Percentiles rank a stretch among this genome's conserved stretches.
Evolutionary conservation across 768 basidiomycete genomes (phyloP).

Genomic region (Cystofilobasidium macerans): DNA sequence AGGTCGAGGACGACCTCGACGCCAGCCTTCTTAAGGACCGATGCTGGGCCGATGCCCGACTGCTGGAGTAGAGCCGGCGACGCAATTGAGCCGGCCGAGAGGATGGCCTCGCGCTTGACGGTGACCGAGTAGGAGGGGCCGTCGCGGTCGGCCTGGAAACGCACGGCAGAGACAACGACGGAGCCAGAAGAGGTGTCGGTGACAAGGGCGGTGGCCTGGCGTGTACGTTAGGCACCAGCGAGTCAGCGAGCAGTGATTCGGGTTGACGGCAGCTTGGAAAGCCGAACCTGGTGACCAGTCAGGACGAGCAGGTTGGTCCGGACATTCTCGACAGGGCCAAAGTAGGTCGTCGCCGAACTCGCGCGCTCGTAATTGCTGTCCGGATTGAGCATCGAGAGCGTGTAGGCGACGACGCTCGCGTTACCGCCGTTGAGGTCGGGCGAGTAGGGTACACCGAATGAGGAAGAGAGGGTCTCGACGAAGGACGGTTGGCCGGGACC

Average conservation of each 20-base stretch:
- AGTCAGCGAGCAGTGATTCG: neutral
- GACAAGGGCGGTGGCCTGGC: neutral
- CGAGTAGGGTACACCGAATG: constrained; percentile 41
- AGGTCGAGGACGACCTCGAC: constrained; percentile 45
- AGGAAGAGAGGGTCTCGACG: constrained; percentile 35
- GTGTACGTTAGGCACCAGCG: neutral
- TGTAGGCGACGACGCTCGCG: constrained; percentile 50
- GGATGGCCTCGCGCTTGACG: constrained; percentile 44
- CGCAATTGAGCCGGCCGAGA: constrained; percentile 46
- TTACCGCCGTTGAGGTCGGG: constrained; percentile 50
- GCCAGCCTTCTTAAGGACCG: constrained; percentile 45
- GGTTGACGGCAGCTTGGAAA: neutral
- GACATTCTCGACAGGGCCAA: constrained; percentile 46
- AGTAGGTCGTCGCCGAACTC: constrained; percentile 49
- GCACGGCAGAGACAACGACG: constrained; percentile 39
- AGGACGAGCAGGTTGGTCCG: constrained; percentile 48
- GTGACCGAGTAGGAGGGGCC: constrained; percentile 38
- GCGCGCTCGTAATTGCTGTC: constrained; percentile 47
- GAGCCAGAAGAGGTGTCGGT: neutral
- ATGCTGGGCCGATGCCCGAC: constrained; percentile 51
- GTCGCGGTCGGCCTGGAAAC: constrained; percentile 40
- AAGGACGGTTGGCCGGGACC: constrained; percentile 44
- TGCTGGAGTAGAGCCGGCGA: constrained; percentile 47
- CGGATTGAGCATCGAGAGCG: constrained; percentile 46
- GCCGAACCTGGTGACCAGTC: constrained; percentile 29